Evolutionary conservation across 2,329 filamentous ascomycete species (phyloP), one percentile per base, ranked within the genome.

Genomic region (Microsporum audouinii): DNA sequence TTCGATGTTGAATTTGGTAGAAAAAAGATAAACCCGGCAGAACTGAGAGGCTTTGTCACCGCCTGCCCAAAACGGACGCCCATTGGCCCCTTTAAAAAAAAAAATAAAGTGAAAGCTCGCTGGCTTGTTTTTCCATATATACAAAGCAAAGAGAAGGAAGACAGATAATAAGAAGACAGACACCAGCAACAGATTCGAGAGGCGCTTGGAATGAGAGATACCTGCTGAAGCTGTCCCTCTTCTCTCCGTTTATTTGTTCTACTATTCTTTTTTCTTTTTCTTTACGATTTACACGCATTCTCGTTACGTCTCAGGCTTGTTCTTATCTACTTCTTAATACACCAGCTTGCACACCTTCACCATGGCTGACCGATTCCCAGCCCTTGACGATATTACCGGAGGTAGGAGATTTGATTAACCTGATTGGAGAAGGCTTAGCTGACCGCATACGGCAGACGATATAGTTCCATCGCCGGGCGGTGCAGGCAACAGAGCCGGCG

Each of bases 351-450:
- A 34, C 14, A 53, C 33, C 49, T 12, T 60, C 58, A 64, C 58
- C 63, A 91, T 91, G 88, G 88, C 88, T 57, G 87, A 90, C 76
- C 80, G 87, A 69, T 91, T 91, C 73, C 88, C 88, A 68, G 89
- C 88, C 53, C 77, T 91, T 68, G 88, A 91, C 74, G 88, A 91
- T 70, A 88, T 91, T 71, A 34, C 58, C n/a, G 58, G 34, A 56
- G 58, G 49, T 60, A 38, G 14, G 58, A 43, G 27, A 12, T 17
- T 8, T 29, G 34, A 1, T 17, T 2, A n/a, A 36, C 33, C 7
- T 41, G 41, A 14, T 43, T 38, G 33, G 14, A 2, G 7, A 7
- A 10, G 34, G 14, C 17, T 27, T 29, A 58, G 33, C 38, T 29
- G 14, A 17, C 51, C n/a, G 31, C 27, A 17, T n/a, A 36, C 23